Base-by-base conservation (phyloP, 768 basidiomycete genomes). In the Tylopilus subfusipes region DNA sequence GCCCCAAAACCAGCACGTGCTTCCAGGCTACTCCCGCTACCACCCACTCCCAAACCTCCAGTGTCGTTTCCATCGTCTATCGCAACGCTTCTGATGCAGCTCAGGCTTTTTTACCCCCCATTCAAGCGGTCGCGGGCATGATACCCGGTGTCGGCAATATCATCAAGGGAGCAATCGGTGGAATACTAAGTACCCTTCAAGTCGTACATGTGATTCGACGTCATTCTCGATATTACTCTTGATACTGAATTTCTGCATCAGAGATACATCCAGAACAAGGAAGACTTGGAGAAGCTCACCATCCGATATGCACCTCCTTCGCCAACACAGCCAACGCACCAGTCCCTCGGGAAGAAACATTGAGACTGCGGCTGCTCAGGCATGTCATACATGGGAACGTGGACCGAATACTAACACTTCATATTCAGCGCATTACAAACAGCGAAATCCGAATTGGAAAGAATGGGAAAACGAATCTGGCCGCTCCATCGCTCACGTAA, bases 231-330 rank as follows among this genome's bases (percentile, higher is more conserved):
- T 11, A 6, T 22, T 18, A 11, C 14, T 2, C 1, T 14, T 18
- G n/a, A 40, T 6, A 1, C 30, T 45, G 13, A 53, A 6, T 8
- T 7, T 10, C 0, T 1, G 7, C 27, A 5, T 34, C 22, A 31
- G 57, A 25, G 19, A 34, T 33, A 45, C 18, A 2, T 18, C 8
- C 52, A 48, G 40, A 60, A 60, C 52, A 60, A 54, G 36, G 18
- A 50, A 0, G 58, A 60, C 10, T 2, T 55, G 16, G 25, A 39
- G 11, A 27, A 1, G 27, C 49, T 59, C 33, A 19, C 12, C 0
- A 18, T 29, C 6, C 58, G 34, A 11, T n/a, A n/a, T 59, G 24
- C 18, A 31, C 13, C 16, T 46, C 0, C 31, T 59, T 22, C 42
- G 13, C 5, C 30, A 16, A 12, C 13, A 45, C 49, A 3, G 46